phyloP scores from a whole-genome alignment of 257 asterid species.

The Solanum virginianum region DNA sequence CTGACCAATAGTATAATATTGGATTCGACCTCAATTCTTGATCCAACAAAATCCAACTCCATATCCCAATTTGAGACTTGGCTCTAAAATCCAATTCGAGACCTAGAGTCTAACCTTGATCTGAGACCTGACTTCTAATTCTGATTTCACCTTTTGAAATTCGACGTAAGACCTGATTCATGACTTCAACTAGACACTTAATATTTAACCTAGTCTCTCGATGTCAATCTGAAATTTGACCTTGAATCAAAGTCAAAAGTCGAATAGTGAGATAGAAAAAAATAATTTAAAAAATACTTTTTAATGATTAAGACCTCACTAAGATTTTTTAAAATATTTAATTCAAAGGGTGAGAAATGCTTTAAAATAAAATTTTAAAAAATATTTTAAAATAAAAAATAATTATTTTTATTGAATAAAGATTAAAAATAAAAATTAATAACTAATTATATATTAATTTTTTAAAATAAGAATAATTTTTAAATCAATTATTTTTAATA shows the following conservation, averaged over 20 bases:
- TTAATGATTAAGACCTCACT: no score
- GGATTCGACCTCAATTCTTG: background rate
- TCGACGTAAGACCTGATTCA: background rate
- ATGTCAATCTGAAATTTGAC: background rate
- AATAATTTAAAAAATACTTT: background rate
- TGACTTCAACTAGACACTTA: background rate
- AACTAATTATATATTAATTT: background rate
- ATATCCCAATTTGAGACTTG: rapidly evolving
- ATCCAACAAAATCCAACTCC: rapidly evolving
- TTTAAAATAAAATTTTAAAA: no score
- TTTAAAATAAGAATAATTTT: background rate
- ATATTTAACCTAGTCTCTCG: background rate
- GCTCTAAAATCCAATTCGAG: background rate
- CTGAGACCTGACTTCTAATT: background rate
- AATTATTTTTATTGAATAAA: background rate
- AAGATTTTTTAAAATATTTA: background rate
- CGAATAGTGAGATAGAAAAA: background rate
- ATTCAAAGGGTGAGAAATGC: background rate
- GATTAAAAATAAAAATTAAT: background rate
- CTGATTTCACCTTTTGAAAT: no score
- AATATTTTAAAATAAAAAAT: no score
- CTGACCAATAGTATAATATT: background rate
- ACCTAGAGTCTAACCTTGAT: rapidly evolving
- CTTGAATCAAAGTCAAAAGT: background rate
- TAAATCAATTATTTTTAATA: background rate